Base-by-base conservation (phyloP, 352 stramenopile species). In the Poterioochromonas sp. region DNA sequence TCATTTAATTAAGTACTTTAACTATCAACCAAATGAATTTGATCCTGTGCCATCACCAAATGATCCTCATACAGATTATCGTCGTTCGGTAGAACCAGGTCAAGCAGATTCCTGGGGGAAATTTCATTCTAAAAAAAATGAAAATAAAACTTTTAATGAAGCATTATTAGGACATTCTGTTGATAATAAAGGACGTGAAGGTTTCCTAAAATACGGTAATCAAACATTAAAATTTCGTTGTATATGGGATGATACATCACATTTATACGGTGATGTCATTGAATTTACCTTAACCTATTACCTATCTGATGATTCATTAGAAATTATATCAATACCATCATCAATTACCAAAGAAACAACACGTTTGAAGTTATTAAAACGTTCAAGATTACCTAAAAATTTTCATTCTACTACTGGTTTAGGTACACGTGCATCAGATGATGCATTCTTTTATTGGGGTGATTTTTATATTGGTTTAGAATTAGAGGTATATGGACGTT, bases 281-380 rank as follows among this genome's bases (percentile, higher is more conserved):
- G 80, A 80, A 26, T 94, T 93, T 77, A 87, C 79, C 3, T 83
- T 95, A 53, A 85, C 90, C 79, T 94, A 90, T 78, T 95, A 92
- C 79, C 81, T 95, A 20, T 87, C 90, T 80, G 90, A 95, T 76
- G 88, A 93, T 80, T 93, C 88, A 73, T 84, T 94, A 76, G 88
- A 95, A 81, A 90, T 95, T 82, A 90, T 90, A 1, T 44, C n/a
- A 20, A 65, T 77, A 15, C 12, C 47, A 32, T 26, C 49, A 26
- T 40, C 35, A 40, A 32, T 39, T 37, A 40, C 32, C 0, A 78
- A 78, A 37, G 18, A 65, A 34, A 1, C 15, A 29, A 68, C 0
- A 22, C 39, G 11, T 32, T 34, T 43, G n/a, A 63, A 41, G 29
- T 40, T 78, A 60, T 32, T 78, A 15, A 78, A 78, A 43, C 22